Conservation (phyloP, 2,329 filamentous ascomycete genomes). For the Pseudopithomyces chartarum region DNA sequence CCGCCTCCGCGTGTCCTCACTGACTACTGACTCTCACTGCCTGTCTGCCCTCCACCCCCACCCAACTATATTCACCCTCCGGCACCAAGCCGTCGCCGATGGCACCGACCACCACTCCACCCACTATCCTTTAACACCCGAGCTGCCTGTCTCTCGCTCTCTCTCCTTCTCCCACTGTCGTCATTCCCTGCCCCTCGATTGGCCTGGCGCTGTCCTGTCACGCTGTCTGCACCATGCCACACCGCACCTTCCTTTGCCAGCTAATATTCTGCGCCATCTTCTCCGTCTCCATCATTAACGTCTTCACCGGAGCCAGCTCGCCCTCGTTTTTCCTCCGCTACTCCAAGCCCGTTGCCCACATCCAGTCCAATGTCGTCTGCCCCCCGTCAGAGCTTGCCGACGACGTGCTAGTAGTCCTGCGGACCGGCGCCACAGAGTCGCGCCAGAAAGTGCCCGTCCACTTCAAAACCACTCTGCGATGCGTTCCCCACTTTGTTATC, state of each 20-base stretch:
- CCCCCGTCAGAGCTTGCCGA: slow-evolving; percentile 46
- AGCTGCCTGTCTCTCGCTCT: background rate
- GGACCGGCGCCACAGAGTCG: slow-evolving; percentile 65
- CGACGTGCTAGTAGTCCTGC: slow-evolving; percentile 63
- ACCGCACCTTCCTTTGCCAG: slow-evolving; percentile 38
- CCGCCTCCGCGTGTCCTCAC: slow-evolving; percentile 5
- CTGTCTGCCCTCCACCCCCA: background rate
- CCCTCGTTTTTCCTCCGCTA: slow-evolving; percentile 35
- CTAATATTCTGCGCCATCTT: slow-evolving; percentile 40
- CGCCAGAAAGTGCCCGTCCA: slow-evolving; percentile 62
- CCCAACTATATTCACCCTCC: background rate
- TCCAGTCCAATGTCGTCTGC: slow-evolving; percentile 29
- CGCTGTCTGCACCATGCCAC: slow-evolving; percentile 30
- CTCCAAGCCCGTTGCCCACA: slow-evolving; percentile 25
- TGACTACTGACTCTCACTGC: slow-evolving; percentile 6
- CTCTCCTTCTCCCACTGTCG: slow-evolving; percentile 3
- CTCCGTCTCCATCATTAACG: slow-evolving; percentile 40
- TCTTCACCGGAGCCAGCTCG: slow-evolving; percentile 37
- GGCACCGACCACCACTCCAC: slow-evolving; percentile 3
- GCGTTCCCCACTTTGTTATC: slow-evolving; percentile 60
- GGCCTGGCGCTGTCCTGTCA: slow-evolving; percentile 27
- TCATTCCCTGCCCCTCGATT: background rate
- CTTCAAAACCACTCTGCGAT: slow-evolving; percentile 61
- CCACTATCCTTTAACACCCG: slow-evolving; percentile 13
- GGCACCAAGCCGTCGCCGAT: slow-evolving; percentile 10